phyloP scores from a whole-genome alignment of 768 basidiomycete species.

The Termitomyces sp. region DNA sequence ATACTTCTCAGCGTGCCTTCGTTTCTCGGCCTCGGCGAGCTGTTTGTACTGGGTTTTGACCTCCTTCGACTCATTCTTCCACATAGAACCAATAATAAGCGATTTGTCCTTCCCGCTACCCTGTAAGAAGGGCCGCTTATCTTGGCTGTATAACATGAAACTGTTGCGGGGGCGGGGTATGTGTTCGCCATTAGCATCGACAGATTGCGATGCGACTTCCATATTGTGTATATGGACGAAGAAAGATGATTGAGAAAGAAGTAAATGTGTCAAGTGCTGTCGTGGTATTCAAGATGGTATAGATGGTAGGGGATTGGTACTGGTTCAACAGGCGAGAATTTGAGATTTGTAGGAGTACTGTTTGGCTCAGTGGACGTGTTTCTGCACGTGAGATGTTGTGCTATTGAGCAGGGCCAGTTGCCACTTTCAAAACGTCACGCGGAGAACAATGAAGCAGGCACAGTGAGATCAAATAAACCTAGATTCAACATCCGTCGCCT shows the following conservation, averaged over 20 bases:
- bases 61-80: background rate
- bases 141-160: background rate
- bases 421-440: background rate
- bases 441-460: background rate
- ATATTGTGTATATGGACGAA: background rate
- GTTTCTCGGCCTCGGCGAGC: background rate
- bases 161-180: background rate
- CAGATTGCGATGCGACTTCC: background rate
- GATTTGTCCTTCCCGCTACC: background rate
- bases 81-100: background rate
- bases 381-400: background rate
- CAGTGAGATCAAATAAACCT: background rate
- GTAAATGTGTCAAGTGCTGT: background rate
- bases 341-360: background rate
- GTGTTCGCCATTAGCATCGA: background rate
- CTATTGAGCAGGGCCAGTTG: background rate
- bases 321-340: background rate
- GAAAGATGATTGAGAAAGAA: background rate
- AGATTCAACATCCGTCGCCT: background rate
- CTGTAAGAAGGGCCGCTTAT: background rate
- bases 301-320: background rate
- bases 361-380: background rate
- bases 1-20: background rate
- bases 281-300: background rate
- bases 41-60: background rate